These are phyloP conservation scores for Hyaloscypha variabilis DNA, from an alignment of 495 filamentous ascomycete species.

Conservation along the genomic window DNA sequence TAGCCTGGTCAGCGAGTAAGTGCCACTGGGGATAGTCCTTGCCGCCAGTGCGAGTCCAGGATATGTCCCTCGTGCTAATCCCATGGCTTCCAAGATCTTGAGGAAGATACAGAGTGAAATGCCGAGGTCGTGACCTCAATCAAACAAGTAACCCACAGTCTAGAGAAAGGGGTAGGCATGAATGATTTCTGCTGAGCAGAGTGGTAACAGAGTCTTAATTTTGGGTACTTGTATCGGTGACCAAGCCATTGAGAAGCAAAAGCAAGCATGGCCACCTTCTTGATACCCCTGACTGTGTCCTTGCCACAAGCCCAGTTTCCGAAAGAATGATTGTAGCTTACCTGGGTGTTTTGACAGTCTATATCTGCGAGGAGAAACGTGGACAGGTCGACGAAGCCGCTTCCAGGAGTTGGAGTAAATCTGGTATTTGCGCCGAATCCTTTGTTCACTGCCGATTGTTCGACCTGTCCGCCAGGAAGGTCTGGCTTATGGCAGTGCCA, in stretches of 20 bases:
- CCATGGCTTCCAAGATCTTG: conserved; percentile 51
- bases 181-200: conserved; percentile 24
- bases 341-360: conserved; percentile 67
- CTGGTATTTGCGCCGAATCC: conserved; percentile 77
- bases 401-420: conserved; percentile 61
- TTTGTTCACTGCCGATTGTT: conserved; percentile 46
- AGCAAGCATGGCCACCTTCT: conserved; percentile 80
- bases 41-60: not conserved
- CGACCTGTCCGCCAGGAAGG: conserved; percentile 34
- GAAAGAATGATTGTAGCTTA: conserved; percentile 43
- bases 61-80: conserved; percentile 64
- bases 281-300: conserved; percentile 61
- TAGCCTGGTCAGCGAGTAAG: not conserved
- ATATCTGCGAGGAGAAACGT: conserved; percentile 67
- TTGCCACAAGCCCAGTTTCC: not conserved
- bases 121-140: conserved; percentile 40
- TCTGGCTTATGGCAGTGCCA: conserved; percentile 98
- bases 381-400: conserved; percentile 80
- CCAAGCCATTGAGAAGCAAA: conserved; percentile 60
- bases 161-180: conserved; percentile 31
- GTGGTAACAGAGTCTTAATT: conserved; percentile 51
- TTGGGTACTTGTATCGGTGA: conserved; percentile 95
- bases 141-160: conserved; percentile 36
- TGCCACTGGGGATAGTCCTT: not conserved
- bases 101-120: conserved; percentile 50